Percentiles rank a stretch among this genome's conserved stretches.
Evolutionary conservation across 228 moss, liverwort and hornwort species (phyloP).

Genomic region (Sphagnum fallax): DNA sequence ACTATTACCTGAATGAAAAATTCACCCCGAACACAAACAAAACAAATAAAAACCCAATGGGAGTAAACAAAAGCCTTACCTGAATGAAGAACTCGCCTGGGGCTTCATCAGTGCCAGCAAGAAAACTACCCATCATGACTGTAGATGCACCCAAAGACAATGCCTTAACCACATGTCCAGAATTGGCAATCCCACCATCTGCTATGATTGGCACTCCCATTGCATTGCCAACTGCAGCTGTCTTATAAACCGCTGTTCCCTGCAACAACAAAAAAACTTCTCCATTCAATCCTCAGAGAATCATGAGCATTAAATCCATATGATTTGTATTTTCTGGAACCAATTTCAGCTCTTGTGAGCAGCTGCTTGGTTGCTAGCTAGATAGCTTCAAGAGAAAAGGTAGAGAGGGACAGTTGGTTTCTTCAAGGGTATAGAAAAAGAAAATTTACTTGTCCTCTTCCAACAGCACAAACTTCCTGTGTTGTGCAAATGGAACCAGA

Average conservation of each 20-base stretch:
- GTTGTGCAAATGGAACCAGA: conserved; percentile 95
- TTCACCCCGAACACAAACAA: too few species aligned
- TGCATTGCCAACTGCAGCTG: conserved; percentile 20
- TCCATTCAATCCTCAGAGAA: neutral
- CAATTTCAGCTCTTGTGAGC: too few species aligned
- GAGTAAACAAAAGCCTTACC: conserved; percentile 16
- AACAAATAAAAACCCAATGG: too few species aligned
- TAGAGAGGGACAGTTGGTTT: too few species aligned
- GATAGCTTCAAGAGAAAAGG: too few species aligned
- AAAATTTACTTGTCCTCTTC: conserved; percentile 72
- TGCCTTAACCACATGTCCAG: conserved; percentile 91
- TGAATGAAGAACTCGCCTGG: conserved; percentile 73
- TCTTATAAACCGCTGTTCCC: conserved; percentile 83
- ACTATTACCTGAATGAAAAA: too few species aligned
- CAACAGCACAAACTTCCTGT: conserved; percentile 94
- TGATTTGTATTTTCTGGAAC: neutral
- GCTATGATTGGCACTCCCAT: conserved; percentile 70
- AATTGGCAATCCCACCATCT: conserved; percentile 89
- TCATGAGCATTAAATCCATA: neutral
- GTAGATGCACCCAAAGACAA: conserved; percentile 77
- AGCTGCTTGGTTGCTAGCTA: too few species aligned
- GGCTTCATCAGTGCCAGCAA: conserved; percentile 89
- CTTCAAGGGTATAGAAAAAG: neutral
- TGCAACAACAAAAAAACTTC: conserved; percentile 9
- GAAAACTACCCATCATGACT: conserved; percentile 96